A percentile compares a stretch with the other conserved stretches of the same genome.
These are phyloP conservation scores for Botryotinia calthae DNA, from an alignment of 2,329 filamentous ascomycete species.

Conservation along the genomic window DNA sequence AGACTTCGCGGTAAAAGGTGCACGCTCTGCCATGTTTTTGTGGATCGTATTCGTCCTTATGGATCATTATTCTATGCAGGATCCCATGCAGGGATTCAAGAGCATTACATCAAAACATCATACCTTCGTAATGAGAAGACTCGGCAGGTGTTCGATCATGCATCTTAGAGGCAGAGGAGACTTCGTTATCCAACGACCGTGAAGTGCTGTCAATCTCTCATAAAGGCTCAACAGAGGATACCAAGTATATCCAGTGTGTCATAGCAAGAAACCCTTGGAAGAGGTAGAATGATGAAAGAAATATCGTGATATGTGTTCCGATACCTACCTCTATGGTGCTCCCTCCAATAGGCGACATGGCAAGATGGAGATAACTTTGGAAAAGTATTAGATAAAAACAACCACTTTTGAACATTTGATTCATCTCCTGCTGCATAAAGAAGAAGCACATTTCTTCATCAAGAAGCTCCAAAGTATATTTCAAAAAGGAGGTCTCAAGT, in stretches of 20 bases:
- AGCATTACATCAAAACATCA: constrained; percentile 10
- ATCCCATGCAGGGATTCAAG: constrained; percentile 5
- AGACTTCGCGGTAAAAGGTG: background rate
- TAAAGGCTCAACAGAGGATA: background rate
- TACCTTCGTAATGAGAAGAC: background rate
- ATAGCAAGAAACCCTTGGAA: background rate
- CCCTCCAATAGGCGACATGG: background rate
- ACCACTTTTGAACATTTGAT: background rate
- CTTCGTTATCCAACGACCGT: background rate
- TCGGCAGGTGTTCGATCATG: background rate
- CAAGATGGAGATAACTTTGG: background rate
- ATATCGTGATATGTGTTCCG: background rate
- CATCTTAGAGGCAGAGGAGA: background rate
- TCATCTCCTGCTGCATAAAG: background rate
- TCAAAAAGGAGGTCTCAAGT: constrained; percentile 5
- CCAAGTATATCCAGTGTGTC: background rate
- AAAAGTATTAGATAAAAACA: background rate
- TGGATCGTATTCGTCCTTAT: background rate
- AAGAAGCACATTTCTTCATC: background rate
- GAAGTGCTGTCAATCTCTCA: background rate
- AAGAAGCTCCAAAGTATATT: background rate
- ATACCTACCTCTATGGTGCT: background rate
- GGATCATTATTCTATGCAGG: constrained; percentile 6
- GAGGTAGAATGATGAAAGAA: background rate
- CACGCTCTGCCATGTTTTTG: constrained; percentile 14